phyloP scores from a whole-genome alignment of 2,329 filamentous ascomycete genomes.

The Nannizzia gypsea region DNA sequence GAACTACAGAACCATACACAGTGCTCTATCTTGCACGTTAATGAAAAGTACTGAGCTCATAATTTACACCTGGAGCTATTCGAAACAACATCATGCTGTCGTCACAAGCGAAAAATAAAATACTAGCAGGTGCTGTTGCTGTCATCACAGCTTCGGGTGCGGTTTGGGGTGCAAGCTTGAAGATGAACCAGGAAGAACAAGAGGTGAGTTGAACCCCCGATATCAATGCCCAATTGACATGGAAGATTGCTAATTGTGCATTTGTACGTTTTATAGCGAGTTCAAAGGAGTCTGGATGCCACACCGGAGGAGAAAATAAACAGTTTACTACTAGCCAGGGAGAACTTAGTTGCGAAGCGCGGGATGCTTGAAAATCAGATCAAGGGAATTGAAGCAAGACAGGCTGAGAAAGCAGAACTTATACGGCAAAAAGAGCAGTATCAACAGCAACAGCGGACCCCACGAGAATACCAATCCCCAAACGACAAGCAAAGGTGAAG shows the following conservation, averaged over 20 bases:
- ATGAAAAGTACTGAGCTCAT: not conserved
- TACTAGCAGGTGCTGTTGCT: conserved; percentile 45
- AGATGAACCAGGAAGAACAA: conserved; percentile 18
- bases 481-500: conserved; percentile 6
- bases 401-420: conserved; percentile 22
- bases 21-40: not conserved
- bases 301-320: conserved; percentile 44
- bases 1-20: not conserved
- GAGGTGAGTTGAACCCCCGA: conserved; percentile 10
- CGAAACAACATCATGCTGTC: conserved; percentile 17
- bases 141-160: conserved; percentile 47
- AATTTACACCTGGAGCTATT: not conserved
- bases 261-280: conserved; percentile 24
- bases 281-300: conserved; percentile 38
- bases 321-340: conserved; percentile 40
- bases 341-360: conserved; percentile 41
- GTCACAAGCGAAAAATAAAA: conserved; percentile 36
- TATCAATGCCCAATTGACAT: not conserved
- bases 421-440: not conserved
- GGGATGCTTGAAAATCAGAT: conserved; percentile 47
- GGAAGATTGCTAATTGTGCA: not conserved
- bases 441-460: not conserved
- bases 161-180: conserved; percentile 47
- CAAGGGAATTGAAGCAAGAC: conserved; percentile 35
- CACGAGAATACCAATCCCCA: conserved; percentile 11